Evolutionary conservation across 1,284 basidiomycete genomes (phyloP), one percentile per base, ranked within the genome.

Genomic region (Ceratobasidium sp.): DNA sequence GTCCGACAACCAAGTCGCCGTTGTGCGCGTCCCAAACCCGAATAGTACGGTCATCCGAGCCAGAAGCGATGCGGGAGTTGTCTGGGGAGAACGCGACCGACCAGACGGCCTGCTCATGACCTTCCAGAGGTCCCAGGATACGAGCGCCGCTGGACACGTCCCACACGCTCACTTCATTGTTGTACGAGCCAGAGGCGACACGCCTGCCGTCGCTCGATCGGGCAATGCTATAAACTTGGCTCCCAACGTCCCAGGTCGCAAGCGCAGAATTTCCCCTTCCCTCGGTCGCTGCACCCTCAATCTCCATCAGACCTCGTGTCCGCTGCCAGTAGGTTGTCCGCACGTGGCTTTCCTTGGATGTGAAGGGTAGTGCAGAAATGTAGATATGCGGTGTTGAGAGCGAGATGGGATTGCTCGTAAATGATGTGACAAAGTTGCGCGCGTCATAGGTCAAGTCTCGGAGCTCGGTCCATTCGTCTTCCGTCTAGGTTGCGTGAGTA

Each of bases 21-120:
- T n/a, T n/a, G n/a, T n/a, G n/a, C n/a, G n/a, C n/a, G n/a, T n/a
- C n/a, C n/a, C n/a, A n/a, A n/a, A n/a, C n/a, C n/a, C n/a, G n/a
- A n/a, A n/a, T n/a, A n/a, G n/a, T n/a, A n/a, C n/a, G n/a, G n/a
- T n/a, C n/a, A n/a, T n/a, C n/a, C n/a, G n/a, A n/a, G n/a, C n/a
- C n/a, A n/a, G 69, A n/a, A n/a, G n/a, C n/a, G n/a, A n/a, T n/a
- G n/a, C n/a, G n/a, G n/a, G n/a, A n/a, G n/a, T n/a, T n/a, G n/a
- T 70, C 69, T 35, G 69, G 52, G 12, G 68, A 69, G 32, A 70
- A 70, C 5, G 65, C 68, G 7, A 70, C 38, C 31, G 27, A 70
- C n/a, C 1, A 3, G 27, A 70, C 68, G 27, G 20, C n/a, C n/a
- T n/a, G n/a, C n/a, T n/a, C n/a, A n/a, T n/a, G n/a, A n/a, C n/a